phyloP scores from a whole-genome alignment of 2,329 filamentous ascomycete species.

The Helicocarpus griseus region DNA sequence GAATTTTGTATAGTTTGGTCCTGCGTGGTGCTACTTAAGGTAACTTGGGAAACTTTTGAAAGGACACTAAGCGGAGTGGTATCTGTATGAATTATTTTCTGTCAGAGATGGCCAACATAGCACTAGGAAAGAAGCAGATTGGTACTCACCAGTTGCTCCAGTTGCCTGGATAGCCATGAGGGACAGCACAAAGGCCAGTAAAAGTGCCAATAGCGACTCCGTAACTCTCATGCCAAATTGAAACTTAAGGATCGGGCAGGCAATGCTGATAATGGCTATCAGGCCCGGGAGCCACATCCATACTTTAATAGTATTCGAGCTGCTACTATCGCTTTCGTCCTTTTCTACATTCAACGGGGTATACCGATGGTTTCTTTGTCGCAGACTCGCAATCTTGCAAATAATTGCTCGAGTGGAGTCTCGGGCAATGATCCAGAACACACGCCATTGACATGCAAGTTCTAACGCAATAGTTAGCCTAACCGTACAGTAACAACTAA shows the following conservation, averaged over 20 bases:
- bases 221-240: constrained; percentile 5
- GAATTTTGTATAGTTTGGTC: constrained; percentile 42
- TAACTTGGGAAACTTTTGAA: constrained; percentile 58
- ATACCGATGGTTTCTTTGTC: constrained; percentile 4
- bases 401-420: neutral
- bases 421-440: constrained; percentile 8
- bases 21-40: constrained; percentile 53
- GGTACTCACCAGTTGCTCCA: constrained; percentile 11
- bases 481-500: neutral
- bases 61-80: constrained; percentile 57
- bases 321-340: neutral
- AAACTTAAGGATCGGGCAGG: constrained; percentile 4
- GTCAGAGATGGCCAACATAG: neutral
- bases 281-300: constrained; percentile 10
- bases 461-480: constrained; percentile 3
- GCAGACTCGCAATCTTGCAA: neutral
- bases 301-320: constrained; percentile 1
- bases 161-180: constrained; percentile 13
- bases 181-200: constrained; percentile 6
- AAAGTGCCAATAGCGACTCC: constrained; percentile 5
- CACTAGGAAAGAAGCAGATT: neutral
- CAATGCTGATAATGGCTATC: constrained; percentile 4
- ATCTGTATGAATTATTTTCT: constrained; percentile 27
- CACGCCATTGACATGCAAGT: constrained; percentile 8
- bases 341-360: constrained; percentile 1